Evolutionary conservation across 257 asterid genomes (phyloP).

Genomic region (Salvia miltiorrhiza): DNA sequence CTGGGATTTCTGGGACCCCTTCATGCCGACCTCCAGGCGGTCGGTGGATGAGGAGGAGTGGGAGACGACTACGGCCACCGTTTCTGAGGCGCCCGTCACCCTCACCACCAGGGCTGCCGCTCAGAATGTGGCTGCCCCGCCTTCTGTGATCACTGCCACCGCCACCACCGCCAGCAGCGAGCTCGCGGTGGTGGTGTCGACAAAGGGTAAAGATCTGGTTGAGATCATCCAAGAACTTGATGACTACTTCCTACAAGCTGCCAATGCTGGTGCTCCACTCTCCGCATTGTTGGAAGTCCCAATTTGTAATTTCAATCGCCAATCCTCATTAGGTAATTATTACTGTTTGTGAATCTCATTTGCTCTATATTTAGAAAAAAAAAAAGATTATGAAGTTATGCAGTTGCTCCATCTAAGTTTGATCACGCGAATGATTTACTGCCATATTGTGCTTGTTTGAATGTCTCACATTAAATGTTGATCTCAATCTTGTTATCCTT

Average conservation of each 20-base stretch:
- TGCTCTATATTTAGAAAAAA: not conserved
- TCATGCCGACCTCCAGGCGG: slow-evolving; percentile 62
- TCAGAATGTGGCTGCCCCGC: slow-evolving; percentile 61
- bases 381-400: not conserved
- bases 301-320: slow-evolving; percentile 50
- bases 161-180: slow-evolving; percentile 56
- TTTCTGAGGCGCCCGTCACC: slow-evolving; percentile 55
- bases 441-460: not conserved
- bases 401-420: not conserved
- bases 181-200: slow-evolving; percentile 75
- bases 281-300: slow-evolving; percentile 81
- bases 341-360: not conserved
- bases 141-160: slow-evolving; percentile 49
- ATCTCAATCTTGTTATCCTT: not conserved
- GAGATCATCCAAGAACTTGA: slow-evolving; percentile 82
- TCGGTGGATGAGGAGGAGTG: slow-evolving; percentile 74
- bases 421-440: no score
- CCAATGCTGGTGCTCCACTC: slow-evolving; percentile 78
- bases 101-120: slow-evolving; percentile 40
- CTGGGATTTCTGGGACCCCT: slow-evolving; percentile 99
- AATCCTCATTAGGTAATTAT: slow-evolving; percentile 50
- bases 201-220: slow-evolving; percentile 71
- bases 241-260: slow-evolving; percentile 85
- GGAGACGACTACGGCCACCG: slow-evolving; percentile 45
- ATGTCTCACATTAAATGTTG: not conserved